phyloP scores from a whole-genome alignment of 2,329 filamentous ascomycete genomes.

The Diaporthe helianthi region DNA sequence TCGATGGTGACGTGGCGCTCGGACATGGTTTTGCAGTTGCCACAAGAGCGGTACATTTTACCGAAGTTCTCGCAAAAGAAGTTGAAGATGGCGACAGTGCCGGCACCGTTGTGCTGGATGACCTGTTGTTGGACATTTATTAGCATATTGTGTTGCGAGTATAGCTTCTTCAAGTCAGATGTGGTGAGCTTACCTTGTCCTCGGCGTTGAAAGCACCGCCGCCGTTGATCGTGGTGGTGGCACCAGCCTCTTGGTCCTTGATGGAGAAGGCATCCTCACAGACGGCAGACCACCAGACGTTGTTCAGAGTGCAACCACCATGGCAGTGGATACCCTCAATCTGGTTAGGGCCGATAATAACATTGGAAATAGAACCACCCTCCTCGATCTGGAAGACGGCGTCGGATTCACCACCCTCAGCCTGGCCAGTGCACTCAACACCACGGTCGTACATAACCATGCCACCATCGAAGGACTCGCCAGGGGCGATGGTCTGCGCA shows the following conservation, averaged over 20 bases:
- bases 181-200: slow-evolving; percentile 41
- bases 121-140: slow-evolving; percentile 33
- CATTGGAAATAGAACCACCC: slow-evolving; percentile 58
- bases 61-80: slow-evolving; percentile 55
- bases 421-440: slow-evolving; percentile 34
- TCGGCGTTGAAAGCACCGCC: slow-evolving; percentile 47
- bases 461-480: slow-evolving; percentile 41
- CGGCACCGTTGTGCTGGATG: slow-evolving; percentile 49
- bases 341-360: slow-evolving; percentile 57
- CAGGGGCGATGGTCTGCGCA: slow-evolving; percentile 32
- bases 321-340: slow-evolving; percentile 58
- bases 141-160: neutral
- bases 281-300: slow-evolving; percentile 47
- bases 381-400: slow-evolving; percentile 59
- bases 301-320: slow-evolving; percentile 50
- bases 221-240: slow-evolving; percentile 47
- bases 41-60: slow-evolving; percentile 57
- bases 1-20: slow-evolving; percentile 55
- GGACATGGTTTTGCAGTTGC: slow-evolving; percentile 49
- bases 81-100: slow-evolving; percentile 43
- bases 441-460: slow-evolving; percentile 42
- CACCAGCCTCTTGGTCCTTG: slow-evolving; percentile 43
- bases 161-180: neutral
- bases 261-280: slow-evolving; percentile 48
- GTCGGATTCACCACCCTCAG: slow-evolving; percentile 41